A percentile compares a stretch with the other conserved stretches of the same genome.
Evolutionary conservation across 2,329 filamentous ascomycete genomes (phyloP).

Genomic region (Verticillium isaacii): DNA sequence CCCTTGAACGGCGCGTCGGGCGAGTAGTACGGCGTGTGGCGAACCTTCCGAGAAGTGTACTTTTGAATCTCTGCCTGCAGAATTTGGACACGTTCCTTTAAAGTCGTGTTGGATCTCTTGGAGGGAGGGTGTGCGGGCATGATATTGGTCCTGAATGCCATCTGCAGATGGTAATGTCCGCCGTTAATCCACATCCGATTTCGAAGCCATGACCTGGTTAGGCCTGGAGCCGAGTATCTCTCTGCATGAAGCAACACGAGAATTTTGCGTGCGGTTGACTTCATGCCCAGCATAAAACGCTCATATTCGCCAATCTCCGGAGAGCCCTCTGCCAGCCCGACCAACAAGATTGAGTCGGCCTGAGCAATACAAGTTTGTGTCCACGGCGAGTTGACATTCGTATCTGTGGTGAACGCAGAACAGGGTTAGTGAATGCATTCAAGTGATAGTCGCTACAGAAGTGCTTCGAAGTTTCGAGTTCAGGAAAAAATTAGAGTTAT

Average conservation of each 20-base stretch:
- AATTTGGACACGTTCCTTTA: constrained; percentile 92
- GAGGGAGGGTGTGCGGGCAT: constrained; percentile 72
- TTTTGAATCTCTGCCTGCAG: constrained; percentile 97
- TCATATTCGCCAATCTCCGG: constrained; percentile 94
- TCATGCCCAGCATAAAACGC: constrained; percentile 91
- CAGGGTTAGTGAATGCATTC: constrained; percentile 20
- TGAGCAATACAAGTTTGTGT: constrained; percentile 97
- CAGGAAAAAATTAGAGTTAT: constrained; percentile 68
- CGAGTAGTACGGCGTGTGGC: constrained; percentile 83
- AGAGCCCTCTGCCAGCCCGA: constrained; percentile 85
- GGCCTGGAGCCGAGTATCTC: constrained; percentile 75
- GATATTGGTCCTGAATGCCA: constrained; percentile 74
- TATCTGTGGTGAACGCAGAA: constrained; percentile 56
- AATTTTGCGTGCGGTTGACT: constrained; percentile 92
- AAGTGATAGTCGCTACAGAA: background rate
- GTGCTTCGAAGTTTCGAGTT: constrained; percentile 20
- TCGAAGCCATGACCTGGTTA: constrained; percentile 84
- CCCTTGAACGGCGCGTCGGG: constrained; percentile 92
- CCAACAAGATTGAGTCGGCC: constrained; percentile 90
- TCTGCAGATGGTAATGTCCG: constrained; percentile 95
- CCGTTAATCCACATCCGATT: constrained; percentile 98
- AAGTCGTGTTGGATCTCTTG: constrained; percentile 74
- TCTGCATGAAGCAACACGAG: constrained; percentile 87
- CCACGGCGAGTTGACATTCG: constrained; percentile 95
- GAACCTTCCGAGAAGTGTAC: constrained; percentile 90